Evolutionary conservation across 2,329 filamentous ascomycete genomes (phyloP), one percentile per base, ranked within the genome.

Genomic region (Cercospora brassicicola): DNA sequence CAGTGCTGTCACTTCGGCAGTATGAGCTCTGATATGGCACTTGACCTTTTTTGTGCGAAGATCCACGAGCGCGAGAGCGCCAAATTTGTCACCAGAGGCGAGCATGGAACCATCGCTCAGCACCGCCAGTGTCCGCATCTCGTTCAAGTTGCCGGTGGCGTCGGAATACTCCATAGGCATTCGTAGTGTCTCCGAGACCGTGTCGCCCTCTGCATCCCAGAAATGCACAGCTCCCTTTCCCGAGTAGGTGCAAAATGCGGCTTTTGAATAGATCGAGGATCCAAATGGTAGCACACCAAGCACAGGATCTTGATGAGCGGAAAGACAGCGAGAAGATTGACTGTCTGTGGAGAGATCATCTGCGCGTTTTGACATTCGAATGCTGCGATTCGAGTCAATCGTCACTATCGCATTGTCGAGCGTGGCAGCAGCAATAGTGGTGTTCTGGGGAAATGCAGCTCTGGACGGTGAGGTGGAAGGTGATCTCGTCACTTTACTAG

Each of bases 221-320:
- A 96, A 91, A 26, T 92, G 87, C 61, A 98, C 86, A 15, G 87
- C 88, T 4, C 95, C 95, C 62, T 89, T 89, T 23, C 87, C 88
- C 1, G 94, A 94, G 92, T 94, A 99, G 0, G 94, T 97, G 71
- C 94, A 89, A 76, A 98, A 97, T 8, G 89, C 86, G 0, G 92
- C 89, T 23, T 86, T 84, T 26, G 88, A 80, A 4, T 82, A 78
- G 67, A 91, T 91, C 0, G 87, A 84, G 23, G 82, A 82, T 2
- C 84, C 79, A 4, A 97, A 81, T 0, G 88, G 79, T 62, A 89
- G 86, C 0, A 97, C 89, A 13, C 95, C 95, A 51, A 93, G 79
- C 4, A 89, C 85, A 23, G 86, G 81, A 68, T 86, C 85, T 56
- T 83, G 82, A 75, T 90, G 88, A 15, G 86, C 87, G 3, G 85